Base-by-base conservation (phyloP, 1,284 basidiomycete species). In the Sporisorium reilianum region DNA sequence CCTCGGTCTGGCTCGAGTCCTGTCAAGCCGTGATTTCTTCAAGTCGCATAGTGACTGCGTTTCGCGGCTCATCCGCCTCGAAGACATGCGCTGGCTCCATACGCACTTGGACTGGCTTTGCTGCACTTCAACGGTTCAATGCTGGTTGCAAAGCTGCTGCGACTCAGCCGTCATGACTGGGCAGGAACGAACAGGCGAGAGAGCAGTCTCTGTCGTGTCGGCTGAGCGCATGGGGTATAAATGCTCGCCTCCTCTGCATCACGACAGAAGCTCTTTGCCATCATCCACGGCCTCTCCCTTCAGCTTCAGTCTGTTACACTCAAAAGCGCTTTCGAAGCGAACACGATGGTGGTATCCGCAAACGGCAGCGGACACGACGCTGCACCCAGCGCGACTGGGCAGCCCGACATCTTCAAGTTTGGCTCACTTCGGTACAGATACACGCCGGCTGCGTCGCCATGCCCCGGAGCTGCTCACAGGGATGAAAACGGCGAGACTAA, bases 31-130 rank as follows among this genome's bases (percentile, higher is more conserved):
- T n/a, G 16, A 38, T 38, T 18, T 38, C 36, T 28, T 46, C 26
- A 28, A 46, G 23, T 46, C 26, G 45, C 45, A 28, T 46, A 46
- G 45, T 46, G 45, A 46, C 45, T 46, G 26, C 16, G 10, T 14
- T 26, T 23, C 44, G 14, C 45, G 26, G 26, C 10, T 18, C 26
- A 28, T 46, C 25, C 45, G 45, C 16, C 36, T 38, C 36, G 36
- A 12, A 14, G n/a, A n/a, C n/a, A n/a, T n/a, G n/a, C n/a, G n/a
- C n/a, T n/a, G n/a, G n/a, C n/a, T n/a, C n/a, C n/a, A n/a, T n/a
- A n/a, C n/a, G n/a, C n/a, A n/a, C n/a, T n/a, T n/a, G n/a, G n/a
- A n/a, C n/a, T n/a, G n/a, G n/a, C n/a, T n/a, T n/a, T n/a, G n/a
- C n/a, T n/a, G n/a, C n/a, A n/a, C n/a, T n/a, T n/a, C n/a, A n/a